Conservation (phyloP, 129 eudicot species). For the Chrysanthemum seticuspe region DNA sequence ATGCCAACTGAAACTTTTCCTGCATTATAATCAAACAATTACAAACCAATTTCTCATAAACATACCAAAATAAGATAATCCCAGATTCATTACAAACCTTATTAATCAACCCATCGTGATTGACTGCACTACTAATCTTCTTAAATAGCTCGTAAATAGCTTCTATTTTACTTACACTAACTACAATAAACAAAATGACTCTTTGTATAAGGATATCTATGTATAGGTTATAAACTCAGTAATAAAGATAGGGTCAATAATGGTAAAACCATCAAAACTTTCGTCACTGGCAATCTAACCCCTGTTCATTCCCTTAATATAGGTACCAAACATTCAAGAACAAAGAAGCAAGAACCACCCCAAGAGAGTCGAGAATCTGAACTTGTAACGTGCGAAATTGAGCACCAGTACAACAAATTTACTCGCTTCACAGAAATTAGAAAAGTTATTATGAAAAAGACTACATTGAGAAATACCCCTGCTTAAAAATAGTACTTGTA, state of each 20-base stretch:
- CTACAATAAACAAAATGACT: slow-evolving; percentile 42
- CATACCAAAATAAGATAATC: neutral
- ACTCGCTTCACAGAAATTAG: too few relatives aligned
- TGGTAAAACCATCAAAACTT: too few relatives aligned
- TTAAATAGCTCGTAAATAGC: slow-evolving; percentile 87
- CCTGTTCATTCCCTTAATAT: too few relatives aligned
- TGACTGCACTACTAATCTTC: slow-evolving; percentile 89
- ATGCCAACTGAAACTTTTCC: slow-evolving; percentile 93
- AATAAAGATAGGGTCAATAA: neutral
- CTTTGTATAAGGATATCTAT: neutral
- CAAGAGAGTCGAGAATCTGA: too few relatives aligned
- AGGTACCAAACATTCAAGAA: too few relatives aligned
- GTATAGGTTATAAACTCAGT: neutral
- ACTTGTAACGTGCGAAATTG: too few relatives aligned
- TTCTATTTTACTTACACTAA: slow-evolving; percentile 93
- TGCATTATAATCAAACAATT: slow-evolving; percentile 29
- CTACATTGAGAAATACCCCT: too few relatives aligned
- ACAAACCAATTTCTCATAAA: neutral
- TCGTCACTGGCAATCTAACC: too few relatives aligned
- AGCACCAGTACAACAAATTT: too few relatives aligned
- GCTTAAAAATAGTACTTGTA: too few relatives aligned
- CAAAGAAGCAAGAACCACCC: too few relatives aligned
- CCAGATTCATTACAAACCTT: slow-evolving; percentile 41
- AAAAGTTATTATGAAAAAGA: too few relatives aligned
- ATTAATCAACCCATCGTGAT: slow-evolving; percentile 84